Base-by-base conservation (phyloP, 305 asterid genomes). In the Euphrasia arctica region DNA sequence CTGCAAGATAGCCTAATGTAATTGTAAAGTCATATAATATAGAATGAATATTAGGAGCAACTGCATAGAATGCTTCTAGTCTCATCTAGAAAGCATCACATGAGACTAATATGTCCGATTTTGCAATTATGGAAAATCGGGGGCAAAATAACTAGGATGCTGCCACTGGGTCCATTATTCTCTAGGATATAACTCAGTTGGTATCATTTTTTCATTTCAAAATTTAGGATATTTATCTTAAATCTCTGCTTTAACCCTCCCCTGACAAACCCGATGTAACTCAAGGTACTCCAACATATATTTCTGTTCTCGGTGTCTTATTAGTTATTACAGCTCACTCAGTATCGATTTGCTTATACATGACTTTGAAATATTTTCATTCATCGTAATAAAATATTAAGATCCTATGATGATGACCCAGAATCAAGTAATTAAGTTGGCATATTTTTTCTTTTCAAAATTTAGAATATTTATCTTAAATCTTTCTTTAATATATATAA, bases 11-110 rank as follows among this genome's bases (percentile, higher is more conserved):
- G 61, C 36, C 51, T n/a, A 63, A 6, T 48, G 45, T 39, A 28
- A 47, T 0, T 15, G 31, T 13, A 39, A 54, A 42, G 43, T 41
- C 52, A 45, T 25, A 9, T 18, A 18, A 18, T 64, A 70, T 18
- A 48, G 58, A 43, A 64, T 52, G 42, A 34, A 28, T 60, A 52
- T 45, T 18, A 47, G 58, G 49, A 55, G 65, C 59, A 58, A 63
- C 22, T 18, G 22, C 22, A 18, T 18, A 18, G 22, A 18, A 67
- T 13, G 52, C 27, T 58, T 48, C n/a, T 54, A 18, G 43, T 13
- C 52, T 22, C 52, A 58, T 67, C 65, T 9, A 31, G 55, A 32
- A 52, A 22, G 32, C n/a, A 63, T 13, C 45, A 14, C 11, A 61
- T 58, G 12, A 60, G 57, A 27, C 54, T 58, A 58, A 34, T 11